Evolutionary conservation across 306 rosid species (phyloP).

Genomic region (Begonia fuchsioides): DNA sequence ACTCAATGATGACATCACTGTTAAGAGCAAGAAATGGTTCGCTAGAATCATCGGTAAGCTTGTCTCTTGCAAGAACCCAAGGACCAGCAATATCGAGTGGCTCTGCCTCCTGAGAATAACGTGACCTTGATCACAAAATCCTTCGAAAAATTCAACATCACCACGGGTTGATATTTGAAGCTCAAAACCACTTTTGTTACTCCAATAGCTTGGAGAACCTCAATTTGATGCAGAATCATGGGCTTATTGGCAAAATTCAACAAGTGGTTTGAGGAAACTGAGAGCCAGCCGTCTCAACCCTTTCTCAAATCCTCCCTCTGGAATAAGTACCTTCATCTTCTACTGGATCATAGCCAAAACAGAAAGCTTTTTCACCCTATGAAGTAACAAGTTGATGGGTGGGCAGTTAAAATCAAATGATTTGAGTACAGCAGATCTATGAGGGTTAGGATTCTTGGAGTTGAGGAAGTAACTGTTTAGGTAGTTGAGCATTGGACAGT

Average conservation of each 20-base stretch:
- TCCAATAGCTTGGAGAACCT: conserved; percentile 90
- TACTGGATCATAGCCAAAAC: too few species aligned
- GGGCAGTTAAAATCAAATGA: too few species aligned
- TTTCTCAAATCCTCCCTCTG: conserved; percentile 97
- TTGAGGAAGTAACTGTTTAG: too few species aligned
- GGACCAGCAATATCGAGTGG: conserved; percentile 99
- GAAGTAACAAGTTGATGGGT: too few species aligned
- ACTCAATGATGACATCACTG: conserved; percentile 96
- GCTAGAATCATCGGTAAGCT: conserved; percentile 65
- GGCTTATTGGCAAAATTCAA: conserved; percentile 98
- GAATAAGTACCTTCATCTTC: conserved; percentile 86
- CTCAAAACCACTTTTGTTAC: conserved; percentile 91
- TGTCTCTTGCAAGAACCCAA: conserved; percentile 95
- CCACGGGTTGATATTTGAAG: conserved; percentile 99
- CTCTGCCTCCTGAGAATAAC: conserved; percentile 97
- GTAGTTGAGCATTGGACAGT: too few species aligned
- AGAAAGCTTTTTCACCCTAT: too few species aligned
- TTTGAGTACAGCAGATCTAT: too few species aligned
- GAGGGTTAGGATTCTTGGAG: too few species aligned
- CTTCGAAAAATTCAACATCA: conserved; percentile 92
- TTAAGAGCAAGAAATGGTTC: conserved; percentile 96
- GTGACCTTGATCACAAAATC: conserved; percentile 88
- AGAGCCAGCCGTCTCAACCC: conserved; percentile 99
- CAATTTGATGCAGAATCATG: conserved; percentile 99
- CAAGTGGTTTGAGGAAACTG: conserved; percentile 97